Percentiles rank a stretch among this genome's conserved stretches.
Evolutionary conservation across 2,329 filamentous ascomycete genomes (phyloP).

Genomic region (Neocatenulostroma microsporum): DNA sequence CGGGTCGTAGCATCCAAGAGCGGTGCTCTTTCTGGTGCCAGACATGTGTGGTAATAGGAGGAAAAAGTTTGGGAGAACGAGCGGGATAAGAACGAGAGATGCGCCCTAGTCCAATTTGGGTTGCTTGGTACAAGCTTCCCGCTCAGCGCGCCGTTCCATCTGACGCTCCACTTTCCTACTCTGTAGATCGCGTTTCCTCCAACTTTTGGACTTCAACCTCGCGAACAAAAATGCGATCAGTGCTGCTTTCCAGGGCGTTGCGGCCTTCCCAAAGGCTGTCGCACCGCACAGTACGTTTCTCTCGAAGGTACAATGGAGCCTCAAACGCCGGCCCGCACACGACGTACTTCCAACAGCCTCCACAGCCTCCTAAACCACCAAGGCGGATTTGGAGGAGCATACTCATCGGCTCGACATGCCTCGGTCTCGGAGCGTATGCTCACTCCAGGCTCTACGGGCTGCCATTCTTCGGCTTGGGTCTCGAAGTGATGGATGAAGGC

Average conservation of each 20-base stretch:
- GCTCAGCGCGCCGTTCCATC: too few relatives aligned
- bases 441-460: conserved; percentile 13
- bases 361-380: conserved; percentile 14
- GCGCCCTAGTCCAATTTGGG: too few relatives aligned
- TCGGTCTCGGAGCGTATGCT: conserved; percentile 16
- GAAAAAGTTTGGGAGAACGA: too few relatives aligned
- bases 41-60: too few relatives aligned
- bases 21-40: too few relatives aligned
- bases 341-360: conserved; percentile 26
- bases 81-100: too few relatives aligned
- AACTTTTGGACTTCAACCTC: too few relatives aligned
- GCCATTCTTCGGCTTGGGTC: conserved; percentile 6
- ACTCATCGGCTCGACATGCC: conserved; percentile 16
- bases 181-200: too few relatives aligned
- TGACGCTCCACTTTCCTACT: too few relatives aligned
- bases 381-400: conserved; percentile 15
- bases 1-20: too few relatives aligned
- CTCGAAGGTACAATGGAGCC: conserved; percentile 17
- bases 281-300: conserved; percentile 13
- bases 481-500: conserved; percentile 8
- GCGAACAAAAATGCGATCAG: too few relatives aligned
- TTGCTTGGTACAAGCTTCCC: too few relatives aligned
- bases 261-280: background rate
- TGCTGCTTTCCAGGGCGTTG: background rate
- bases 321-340: conserved; percentile 16